A percentile compares a stretch with the other conserved stretches of the same genome.
Evolutionary conservation across 768 basidiomycete species (phyloP).

Genomic region (Boletus tylopilopsis): DNA sequence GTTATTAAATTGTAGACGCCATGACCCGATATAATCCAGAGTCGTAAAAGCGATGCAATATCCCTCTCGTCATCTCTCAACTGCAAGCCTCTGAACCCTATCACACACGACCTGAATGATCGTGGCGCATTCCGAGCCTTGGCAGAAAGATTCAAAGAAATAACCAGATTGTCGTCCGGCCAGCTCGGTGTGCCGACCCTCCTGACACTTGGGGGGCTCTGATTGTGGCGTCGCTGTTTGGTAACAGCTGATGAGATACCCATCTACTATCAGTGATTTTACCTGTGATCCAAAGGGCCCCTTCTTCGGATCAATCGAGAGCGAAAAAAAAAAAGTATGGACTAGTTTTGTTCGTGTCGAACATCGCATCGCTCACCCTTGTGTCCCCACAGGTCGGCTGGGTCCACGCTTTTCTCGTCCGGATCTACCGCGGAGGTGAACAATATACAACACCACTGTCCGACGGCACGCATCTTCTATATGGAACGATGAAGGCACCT

Average conservation of each 20-base stretch:
- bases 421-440: background rate
- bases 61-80: background rate
- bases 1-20: background rate
- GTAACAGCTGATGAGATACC: conserved; percentile 4
- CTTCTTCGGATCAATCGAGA: conserved; percentile 10
- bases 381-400: background rate
- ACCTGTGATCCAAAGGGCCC: background rate
- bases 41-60: background rate
- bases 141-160: background rate
- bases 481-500: background rate
- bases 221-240: conserved; percentile 14
- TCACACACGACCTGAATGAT: background rate
- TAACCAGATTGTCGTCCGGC: background rate
- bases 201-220: background rate
- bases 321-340: conserved; percentile 8
- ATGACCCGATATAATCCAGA: background rate
- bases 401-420: background rate
- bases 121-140: background rate
- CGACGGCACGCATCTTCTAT: background rate
- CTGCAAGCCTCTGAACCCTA: background rate
- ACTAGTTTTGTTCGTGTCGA: background rate
- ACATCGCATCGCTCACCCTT: conserved; percentile 7
- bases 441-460: background rate
- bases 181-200: background rate
- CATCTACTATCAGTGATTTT: conserved; percentile 4